Percentiles rank a stretch among this genome's conserved stretches.
phyloP scores from a whole-genome alignment of 1,284 basidiomycete genomes.

The Xerocomus cyaneibrunnescens region DNA sequence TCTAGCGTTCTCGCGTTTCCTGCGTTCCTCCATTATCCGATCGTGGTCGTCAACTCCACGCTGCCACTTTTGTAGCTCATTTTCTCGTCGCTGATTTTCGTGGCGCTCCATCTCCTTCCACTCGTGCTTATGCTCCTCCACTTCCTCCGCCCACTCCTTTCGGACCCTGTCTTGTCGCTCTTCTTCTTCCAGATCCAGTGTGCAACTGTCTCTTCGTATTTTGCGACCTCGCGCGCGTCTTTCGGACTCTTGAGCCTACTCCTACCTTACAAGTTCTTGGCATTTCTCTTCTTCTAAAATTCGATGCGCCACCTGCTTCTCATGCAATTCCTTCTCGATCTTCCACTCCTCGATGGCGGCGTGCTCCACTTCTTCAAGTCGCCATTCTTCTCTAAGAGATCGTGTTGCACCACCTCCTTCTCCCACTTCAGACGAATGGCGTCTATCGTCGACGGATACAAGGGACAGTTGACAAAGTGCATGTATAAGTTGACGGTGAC shows the following conservation, averaged over 20 bases:
- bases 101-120: conserved; percentile 5
- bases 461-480: conserved; percentile 15
- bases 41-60: conserved; percentile 17
- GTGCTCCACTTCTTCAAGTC: conserved; percentile 10
- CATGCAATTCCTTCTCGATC: conserved; percentile 13
- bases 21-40: conserved; percentile 11
- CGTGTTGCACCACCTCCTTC: conserved; percentile 1
- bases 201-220: background rate
- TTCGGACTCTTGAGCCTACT: conserved; percentile 14
- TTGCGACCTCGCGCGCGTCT: background rate
- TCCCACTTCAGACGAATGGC: conserved; percentile 17
- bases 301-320: conserved; percentile 13
- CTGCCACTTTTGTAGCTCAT: conserved; percentile 10
- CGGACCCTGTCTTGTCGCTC: conserved; percentile 6
- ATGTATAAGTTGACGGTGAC: background rate
- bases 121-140: conserved; percentile 1
- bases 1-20: conserved; percentile 19
- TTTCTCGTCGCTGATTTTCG: conserved; percentile 8
- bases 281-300: conserved; percentile 13
- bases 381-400: conserved; percentile 5
- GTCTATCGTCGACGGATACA: conserved; percentile 10
- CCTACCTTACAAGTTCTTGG: conserved; percentile 10
- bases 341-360: conserved; percentile 8
- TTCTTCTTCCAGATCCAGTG: conserved; percentile 3
- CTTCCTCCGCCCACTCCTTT: conserved; percentile 11